Percentiles rank a stretch among this genome's conserved stretches.
These are phyloP conservation scores for Phytophthora vignae DNA, from an alignment of 352 stramenopile species.

Conservation along the genomic window DNA sequence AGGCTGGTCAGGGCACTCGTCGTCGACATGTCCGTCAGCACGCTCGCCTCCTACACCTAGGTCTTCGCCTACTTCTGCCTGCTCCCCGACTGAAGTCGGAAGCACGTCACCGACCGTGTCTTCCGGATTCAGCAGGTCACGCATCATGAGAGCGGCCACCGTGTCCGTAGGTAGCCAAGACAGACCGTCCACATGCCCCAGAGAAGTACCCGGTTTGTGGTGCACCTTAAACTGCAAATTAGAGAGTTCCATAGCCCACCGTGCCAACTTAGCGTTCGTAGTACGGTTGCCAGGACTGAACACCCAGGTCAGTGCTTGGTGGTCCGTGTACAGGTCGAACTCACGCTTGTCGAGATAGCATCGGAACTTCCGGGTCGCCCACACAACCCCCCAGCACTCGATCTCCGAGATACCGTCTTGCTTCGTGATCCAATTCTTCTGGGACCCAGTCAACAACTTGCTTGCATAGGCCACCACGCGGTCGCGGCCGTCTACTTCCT, in stretches of 20 bases:
- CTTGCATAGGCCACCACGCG: background rate
- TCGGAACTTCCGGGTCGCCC: no score
- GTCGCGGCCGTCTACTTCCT: no score
- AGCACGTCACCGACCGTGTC: no score
- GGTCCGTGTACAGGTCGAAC: no score
- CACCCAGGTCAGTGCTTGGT: no score
- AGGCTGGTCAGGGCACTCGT: background rate
- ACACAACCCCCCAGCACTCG: background rate
- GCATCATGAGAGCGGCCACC: background rate
- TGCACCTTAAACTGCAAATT: no score
- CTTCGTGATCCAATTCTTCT: background rate
- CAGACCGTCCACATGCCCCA: background rate
- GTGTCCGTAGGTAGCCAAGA: background rate
- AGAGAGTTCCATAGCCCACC: no score
- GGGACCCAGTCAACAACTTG: background rate
- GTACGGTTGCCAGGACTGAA: no score
- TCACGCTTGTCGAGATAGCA: no score
- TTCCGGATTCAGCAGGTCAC: constrained; percentile 4
- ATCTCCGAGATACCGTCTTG: background rate
- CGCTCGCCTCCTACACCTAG: background rate
- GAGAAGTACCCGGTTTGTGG: no score
- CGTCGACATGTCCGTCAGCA: background rate
- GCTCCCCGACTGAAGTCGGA: background rate
- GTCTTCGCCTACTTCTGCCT: background rate
- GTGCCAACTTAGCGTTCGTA: no score